Evolutionary conservation across 2,329 filamentous ascomycete species (phyloP), one percentile per base, ranked within the genome.

Genomic region (Elsinoe australis): DNA sequence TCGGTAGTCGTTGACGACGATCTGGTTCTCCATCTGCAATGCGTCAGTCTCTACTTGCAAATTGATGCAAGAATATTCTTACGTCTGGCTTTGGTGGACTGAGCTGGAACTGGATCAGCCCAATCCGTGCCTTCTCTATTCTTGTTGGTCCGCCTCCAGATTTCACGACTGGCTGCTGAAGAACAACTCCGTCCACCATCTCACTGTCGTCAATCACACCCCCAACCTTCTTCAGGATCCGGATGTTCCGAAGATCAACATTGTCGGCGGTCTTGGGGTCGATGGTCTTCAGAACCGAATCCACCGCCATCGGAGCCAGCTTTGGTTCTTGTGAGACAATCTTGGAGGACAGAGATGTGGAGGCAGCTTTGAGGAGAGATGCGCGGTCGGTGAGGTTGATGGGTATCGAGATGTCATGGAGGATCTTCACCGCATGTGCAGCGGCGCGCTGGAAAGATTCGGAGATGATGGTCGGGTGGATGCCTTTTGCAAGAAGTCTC

Each of bases 201-300:
- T 98, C 92, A 63, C 87, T 95, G 64, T 98, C 92, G 64, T 98
- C 92, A 65, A 98, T 96, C 32, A 94, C 96, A 52, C 92, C 92
- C 60, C 92, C 92, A 49, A 94, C 84, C 72, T 95, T 96, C 79
- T 96, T 96, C 62, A 98, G 77, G 59, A 96, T 92, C 56, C 92
- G 81, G 54, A 98, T 95, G 68, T 96, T 95, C 66, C 87, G 87
- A 51, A 98, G 75, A 61, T 98, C 92, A 49, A 95, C 92, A 56
- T 98, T 98, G 57, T 95, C 87, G 49, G 92, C 90, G 17, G 84
- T 95, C 73, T 89, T 94, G 52, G 90, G 76, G 64, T 98, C 90
- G 68, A 98, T 95, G 49, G 90, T 87, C 72, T 94, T 94, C 53
- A 90, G 81, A 46, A 98, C 90, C 17, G 92, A 86, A 67, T 96